Evolutionary conservation across 2,329 filamentous ascomycete genomes (phyloP), one percentile per base, ranked within the genome.

Genomic region (Aspergillus sp.): DNA sequence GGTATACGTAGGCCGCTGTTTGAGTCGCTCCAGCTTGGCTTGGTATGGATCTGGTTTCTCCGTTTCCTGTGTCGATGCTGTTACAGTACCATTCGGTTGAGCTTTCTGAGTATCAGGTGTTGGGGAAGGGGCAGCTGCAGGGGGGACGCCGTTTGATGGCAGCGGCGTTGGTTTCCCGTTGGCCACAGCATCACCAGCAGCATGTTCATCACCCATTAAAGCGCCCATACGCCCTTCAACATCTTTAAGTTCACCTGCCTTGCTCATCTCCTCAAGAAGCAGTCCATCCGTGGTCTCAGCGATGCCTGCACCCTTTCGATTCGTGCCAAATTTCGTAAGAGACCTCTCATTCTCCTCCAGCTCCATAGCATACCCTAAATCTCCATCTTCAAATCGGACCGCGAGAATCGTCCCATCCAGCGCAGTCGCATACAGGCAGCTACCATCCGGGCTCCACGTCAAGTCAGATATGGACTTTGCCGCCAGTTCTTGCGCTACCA

Each of bases 181-280:
- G 71, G 78, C 24, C 8, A 76, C 72, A 50, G 80, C 78, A 41
- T 85, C 85, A 3, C 81, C 78, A 3, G 83, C 78, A 4, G 83
- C 78, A 52, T 82, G 82, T 17, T 84, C 83, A 69, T 96, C 93
- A 5, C 93, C 93, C 95, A 99, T 99, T 38, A 99, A 77, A n/a
- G 93, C 93, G 12, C 95, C 95, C 95, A 99, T 99, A 63, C 93
- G 86, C 2, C 92, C 95, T 75, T 99, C 91, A 0, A 93, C 93
- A 5, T 89, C 93, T 62, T 89, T 90, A 32, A 93, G 83, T 72
- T 99, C 95, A 20, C 89, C 93, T 43, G 89, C 92, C 71, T 96
- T 97, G 76, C 92, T 96, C 71, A 88, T 89, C 66, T 96, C 92
- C 75, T 99, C 95, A 0, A 99, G 78, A 38, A 90, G 82, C 43